Base-by-base conservation (phyloP, 2,329 filamentous ascomycete species). In the Pyricularia pennisetigena region DNA sequence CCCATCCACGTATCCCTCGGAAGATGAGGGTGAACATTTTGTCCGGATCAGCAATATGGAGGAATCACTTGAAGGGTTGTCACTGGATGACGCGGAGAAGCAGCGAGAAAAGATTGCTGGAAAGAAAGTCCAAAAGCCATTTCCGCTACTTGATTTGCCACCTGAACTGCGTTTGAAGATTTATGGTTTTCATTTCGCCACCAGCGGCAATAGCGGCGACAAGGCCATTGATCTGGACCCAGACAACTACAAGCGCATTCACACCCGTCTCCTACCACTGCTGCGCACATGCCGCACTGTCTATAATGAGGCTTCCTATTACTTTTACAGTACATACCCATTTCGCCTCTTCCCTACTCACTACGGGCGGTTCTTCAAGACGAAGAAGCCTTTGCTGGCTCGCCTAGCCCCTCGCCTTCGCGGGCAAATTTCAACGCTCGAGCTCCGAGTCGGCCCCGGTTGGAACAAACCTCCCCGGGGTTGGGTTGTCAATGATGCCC, bases 391-490 rank as follows among this genome's bases (percentile, higher is more conserved):
- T 1, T 80, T 94, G 0, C 81, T 94, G 30, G 84, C 88, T 6
- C 87, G 90, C 23, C 78, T 94, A 68, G 86, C 87, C 24, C 77
- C 85, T 0, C 80, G 79, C 32, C 88, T 90, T 75, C 85, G 89
- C 41, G 79, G 80, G 20, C 83, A 79, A 64, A 81, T 94, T 63
- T 88, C 83, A 0, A 85, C 85, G 0, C 78, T 94, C 2, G 88
- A 94, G 76, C 77, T 94, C 67, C 85, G 90, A 2, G 80, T 94
- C 0, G 91, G 91, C 0, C 90, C 90, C 0, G 90, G 90, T 24
- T 94, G 89, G 86, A 87, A 81, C 70, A 85, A 85, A 69, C 90
- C 91, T 16, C 91, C 91, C 0, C 82, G 81, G 41, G 86, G 88
- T 66, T 93, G 91, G 88, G 85, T 87, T 1, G 87, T 92, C 14